phyloP scores from a whole-genome alignment of 805 yeast genomes.

The Wickerhamiella kurtzmanii region DNA sequence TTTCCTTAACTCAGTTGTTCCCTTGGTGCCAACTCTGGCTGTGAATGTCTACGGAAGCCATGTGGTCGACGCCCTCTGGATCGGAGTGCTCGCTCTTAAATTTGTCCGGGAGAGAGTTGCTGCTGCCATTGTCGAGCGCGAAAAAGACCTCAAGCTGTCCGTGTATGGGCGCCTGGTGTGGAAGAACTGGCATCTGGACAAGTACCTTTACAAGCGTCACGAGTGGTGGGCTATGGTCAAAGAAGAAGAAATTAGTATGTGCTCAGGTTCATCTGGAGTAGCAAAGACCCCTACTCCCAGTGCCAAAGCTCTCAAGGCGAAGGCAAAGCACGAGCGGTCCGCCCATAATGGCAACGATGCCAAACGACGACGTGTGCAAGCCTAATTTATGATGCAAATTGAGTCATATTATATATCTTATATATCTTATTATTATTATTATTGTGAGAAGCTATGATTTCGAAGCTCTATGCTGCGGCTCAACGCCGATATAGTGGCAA shows the following conservation, averaged over 20 bases:
- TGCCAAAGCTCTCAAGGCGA: neutral
- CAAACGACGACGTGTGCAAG: neutral
- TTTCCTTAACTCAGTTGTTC: slow-evolving; percentile 49
- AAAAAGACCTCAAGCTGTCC: slow-evolving; percentile 66
- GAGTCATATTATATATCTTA: too few relatives aligned
- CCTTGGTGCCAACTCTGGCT: slow-evolving; percentile 44
- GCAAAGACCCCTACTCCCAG: neutral
- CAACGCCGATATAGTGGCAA: slow-evolving; percentile 10
- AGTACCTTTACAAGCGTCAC: slow-evolving; percentile 52
- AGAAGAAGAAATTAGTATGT: slow-evolving; percentile 16
- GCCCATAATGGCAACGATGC: neutral
- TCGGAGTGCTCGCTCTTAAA: slow-evolving; percentile 59
- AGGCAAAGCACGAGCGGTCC: neutral
- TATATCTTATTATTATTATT: too few relatives aligned
- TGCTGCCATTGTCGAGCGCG: slow-evolving; percentile 40
- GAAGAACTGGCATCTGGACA: slow-evolving; percentile 89
- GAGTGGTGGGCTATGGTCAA: slow-evolving; percentile 58
- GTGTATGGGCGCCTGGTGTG: slow-evolving; percentile 82
- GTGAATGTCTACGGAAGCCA: slow-evolving; percentile 89
- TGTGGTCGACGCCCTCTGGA: slow-evolving; percentile 73
- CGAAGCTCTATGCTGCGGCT: neutral
- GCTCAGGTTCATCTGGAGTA: neutral
- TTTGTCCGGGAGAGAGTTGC: slow-evolving; percentile 82
- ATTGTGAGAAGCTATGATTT: neutral
- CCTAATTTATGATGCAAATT: neutral